Base-by-base conservation (phyloP, 441 rosid species). In the Erodium chrysanthum region DNA sequence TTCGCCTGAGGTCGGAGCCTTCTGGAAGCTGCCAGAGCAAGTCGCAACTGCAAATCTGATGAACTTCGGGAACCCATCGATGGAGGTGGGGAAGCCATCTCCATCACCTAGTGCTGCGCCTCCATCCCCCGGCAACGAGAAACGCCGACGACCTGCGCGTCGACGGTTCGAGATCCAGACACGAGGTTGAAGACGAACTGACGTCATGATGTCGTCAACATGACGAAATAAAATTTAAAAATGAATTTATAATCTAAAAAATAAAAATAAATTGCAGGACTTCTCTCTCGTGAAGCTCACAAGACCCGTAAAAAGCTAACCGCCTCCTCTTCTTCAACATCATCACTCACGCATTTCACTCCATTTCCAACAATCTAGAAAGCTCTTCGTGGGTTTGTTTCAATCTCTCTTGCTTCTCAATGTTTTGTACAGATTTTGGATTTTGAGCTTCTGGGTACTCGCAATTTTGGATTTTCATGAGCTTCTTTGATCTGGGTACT, bases 201-300 rank as follows among this genome's bases (percentile, higher is more conserved):
- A n/a, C n/a, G n/a, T n/a, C n/a, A n/a, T n/a, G n/a, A n/a, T n/a
- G n/a, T n/a, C n/a, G n/a, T n/a, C n/a, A n/a, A n/a, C n/a, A n/a
- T n/a, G n/a, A n/a, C n/a, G n/a, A n/a, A n/a, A n/a, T n/a, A n/a
- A n/a, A n/a, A n/a, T n/a, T n/a, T n/a, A n/a, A n/a, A n/a, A n/a
- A n/a, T n/a, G n/a, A n/a, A n/a, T n/a, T n/a, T n/a, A n/a, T n/a
- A 12, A 12, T 44, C 15, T 11, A 14, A 12, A 11, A 12, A 11
- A 44, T n/a, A 44, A 1, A 44, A 1, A 27, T 27, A 27, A 27
- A 27, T 27, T 44, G n/a, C 50, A 44, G n/a, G 29, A 27, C 50
- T 44, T n/a, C n/a, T 14, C 10, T 46, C 54, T 46, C 54, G 54
- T 46, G 54, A 46, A 46, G 54, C 54, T 46, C 54, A 46, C 54